Percentiles rank a stretch among this genome's conserved stretches.
These are phyloP conservation scores for Triticum urartu DNA, from an alignment of 176 grass and related monocot genomes.

Conservation along the genomic window DNA sequence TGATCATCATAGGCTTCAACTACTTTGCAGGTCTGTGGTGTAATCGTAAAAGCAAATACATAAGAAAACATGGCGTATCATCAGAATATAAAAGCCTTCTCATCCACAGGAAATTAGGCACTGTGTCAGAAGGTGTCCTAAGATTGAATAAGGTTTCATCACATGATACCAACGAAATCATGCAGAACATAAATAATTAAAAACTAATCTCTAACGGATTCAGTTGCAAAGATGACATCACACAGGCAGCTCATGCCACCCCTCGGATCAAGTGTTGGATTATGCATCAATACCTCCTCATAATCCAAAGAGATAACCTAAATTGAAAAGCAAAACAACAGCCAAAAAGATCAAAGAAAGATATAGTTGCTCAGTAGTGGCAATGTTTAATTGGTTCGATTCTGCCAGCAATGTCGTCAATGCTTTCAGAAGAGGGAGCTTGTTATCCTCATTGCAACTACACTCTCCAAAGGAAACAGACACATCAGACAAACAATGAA, in stretches of 20 bases:
- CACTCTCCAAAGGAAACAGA: too few relatives aligned
- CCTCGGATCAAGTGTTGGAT: constrained; percentile 81
- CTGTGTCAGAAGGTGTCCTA: constrained; percentile 94
- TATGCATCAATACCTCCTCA: constrained; percentile 54
- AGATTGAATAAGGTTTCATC: constrained; percentile 65
- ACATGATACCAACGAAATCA: constrained; percentile 15
- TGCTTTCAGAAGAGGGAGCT: constrained; percentile 97
- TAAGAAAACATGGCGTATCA: background rate
- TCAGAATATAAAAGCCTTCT: constrained; percentile 72
- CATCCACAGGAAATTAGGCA: constrained; percentile 44
- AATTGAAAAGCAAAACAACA: too few relatives aligned
- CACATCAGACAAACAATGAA: background rate
- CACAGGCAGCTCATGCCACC: constrained; percentile 5
- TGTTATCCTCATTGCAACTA: constrained; percentile 67
- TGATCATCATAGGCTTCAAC: constrained; percentile 54
- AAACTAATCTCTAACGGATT: constrained; percentile 1
- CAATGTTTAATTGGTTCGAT: constrained; percentile 78
- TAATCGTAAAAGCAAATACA: too few relatives aligned
- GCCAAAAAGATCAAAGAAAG: too few relatives aligned
- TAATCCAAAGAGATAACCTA: background rate
- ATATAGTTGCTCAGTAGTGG: constrained; percentile 61
- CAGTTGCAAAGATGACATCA: constrained; percentile 54
- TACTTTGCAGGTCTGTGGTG: too few relatives aligned
- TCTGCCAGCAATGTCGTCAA: constrained; percentile 85
- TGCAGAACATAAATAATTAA: background rate